Conservation (phyloP, 1,139 yeast species). For the Entelexis paramagnoliae region DNA sequence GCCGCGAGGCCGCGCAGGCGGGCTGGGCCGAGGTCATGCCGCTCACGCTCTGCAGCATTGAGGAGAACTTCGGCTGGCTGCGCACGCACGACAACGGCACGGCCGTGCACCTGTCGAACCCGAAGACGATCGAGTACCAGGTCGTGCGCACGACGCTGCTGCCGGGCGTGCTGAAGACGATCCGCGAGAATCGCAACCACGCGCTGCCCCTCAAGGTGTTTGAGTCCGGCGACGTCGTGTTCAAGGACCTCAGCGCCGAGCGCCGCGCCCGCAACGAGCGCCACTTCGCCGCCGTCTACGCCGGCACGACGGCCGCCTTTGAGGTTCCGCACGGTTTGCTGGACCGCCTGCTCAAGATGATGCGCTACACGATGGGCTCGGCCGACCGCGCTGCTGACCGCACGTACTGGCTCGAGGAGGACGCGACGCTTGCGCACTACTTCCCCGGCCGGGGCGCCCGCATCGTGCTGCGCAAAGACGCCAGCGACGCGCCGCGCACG, state of each 20-base stretch:
- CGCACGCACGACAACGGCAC: slow-evolving; percentile 62
- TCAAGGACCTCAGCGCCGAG: slow-evolving; percentile 69
- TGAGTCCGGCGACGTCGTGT: slow-evolving; percentile 89
- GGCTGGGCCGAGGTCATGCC: slow-evolving; percentile 97
- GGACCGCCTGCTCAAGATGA: slow-evolving; percentile 92
- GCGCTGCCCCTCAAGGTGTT: slow-evolving; percentile 89
- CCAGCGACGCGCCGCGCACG: slow-evolving; percentile 32
- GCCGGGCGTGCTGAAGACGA: slow-evolving; percentile 91
- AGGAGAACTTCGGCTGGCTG: slow-evolving; percentile 85
- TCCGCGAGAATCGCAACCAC: slow-evolving; percentile 93
- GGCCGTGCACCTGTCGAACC: slow-evolving; percentile 89
- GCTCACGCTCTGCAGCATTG: slow-evolving; percentile 87
- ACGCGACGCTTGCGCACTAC: slow-evolving; percentile 49
- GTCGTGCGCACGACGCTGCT: slow-evolving; percentile 91
- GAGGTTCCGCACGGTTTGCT: slow-evolving; percentile 89
- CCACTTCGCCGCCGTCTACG: slow-evolving; percentile 88
- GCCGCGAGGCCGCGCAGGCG: slow-evolving; percentile 85
- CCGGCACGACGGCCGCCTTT: slow-evolving; percentile 91
- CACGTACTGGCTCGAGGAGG: slow-evolving; percentile 45
- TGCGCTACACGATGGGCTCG: slow-evolving; percentile 60
- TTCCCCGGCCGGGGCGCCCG: slow-evolving; percentile 98
- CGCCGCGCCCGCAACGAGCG: slow-evolving; percentile 88
- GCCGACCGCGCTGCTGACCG: slow-evolving; percentile 37
- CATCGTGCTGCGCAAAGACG: slow-evolving; percentile 54
- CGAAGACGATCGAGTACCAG: slow-evolving; percentile 93